These are phyloP conservation scores for Leccinum variicolor DNA, from an alignment of 768 basidiomycete species.

Conservation along the genomic window DNA sequence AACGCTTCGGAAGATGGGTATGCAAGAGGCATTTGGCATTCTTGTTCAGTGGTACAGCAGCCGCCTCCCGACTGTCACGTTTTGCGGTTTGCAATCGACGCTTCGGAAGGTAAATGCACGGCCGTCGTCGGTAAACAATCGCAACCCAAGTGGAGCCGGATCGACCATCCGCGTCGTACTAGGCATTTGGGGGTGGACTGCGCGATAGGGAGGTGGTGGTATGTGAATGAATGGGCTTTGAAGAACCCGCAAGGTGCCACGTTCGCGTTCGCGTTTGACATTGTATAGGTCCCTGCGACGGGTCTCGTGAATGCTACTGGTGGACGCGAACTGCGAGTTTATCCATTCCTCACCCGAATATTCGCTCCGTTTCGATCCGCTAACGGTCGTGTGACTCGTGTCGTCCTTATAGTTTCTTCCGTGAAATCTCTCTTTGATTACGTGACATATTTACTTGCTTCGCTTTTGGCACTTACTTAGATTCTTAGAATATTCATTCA, in stretches of 20 bases:
- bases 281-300: neutral
- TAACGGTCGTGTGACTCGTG: too few species aligned
- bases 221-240: neutral
- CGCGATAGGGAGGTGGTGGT: neutral
- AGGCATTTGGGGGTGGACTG: neutral
- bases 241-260: neutral
- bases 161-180: neutral
- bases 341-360: neutral
- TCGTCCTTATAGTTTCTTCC: too few species aligned
- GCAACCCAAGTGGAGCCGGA: neutral
- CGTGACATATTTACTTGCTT: too few species aligned
- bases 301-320: neutral
- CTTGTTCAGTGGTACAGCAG: neutral
- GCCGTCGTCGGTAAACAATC: neutral
- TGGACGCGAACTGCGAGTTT: neutral
- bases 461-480: too few species aligned
- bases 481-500: too few species aligned
- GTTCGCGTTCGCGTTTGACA: neutral
- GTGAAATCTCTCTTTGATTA: too few species aligned
- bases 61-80: neutral
- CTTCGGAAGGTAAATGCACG: neutral
- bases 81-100: neutral
- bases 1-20: neutral
- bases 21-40: neutral
- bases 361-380: neutral